Conservation (phyloP, 2,329 filamentous ascomycete genomes). For the Ceratocystis ficicola region DNA sequence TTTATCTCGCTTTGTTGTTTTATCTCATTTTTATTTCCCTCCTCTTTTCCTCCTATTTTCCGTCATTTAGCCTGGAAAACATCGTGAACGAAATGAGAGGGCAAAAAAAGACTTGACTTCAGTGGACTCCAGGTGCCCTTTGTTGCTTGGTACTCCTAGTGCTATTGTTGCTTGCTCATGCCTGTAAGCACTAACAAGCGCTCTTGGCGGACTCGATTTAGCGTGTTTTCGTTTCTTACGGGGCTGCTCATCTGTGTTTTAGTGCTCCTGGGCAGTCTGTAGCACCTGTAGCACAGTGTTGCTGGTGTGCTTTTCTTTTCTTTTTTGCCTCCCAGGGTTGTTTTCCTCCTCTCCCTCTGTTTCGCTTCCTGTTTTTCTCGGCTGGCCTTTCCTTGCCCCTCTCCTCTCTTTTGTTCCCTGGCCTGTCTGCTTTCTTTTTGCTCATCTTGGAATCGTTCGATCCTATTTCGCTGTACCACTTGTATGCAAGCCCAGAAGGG, state of each 20-base stretch:
- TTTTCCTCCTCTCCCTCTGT: neutral
- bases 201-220: neutral
- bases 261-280: neutral
- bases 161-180: neutral
- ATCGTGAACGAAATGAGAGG: neutral
- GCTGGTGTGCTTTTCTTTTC: neutral
- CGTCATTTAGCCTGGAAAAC: no score
- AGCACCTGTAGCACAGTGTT: neutral
- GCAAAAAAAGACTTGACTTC: neutral
- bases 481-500: slow-evolving; percentile 9
- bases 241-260: neutral
- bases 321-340: neutral
- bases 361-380: neutral
- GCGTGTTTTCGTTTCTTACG: neutral
- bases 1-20: no score
- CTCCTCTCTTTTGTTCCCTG: neutral
- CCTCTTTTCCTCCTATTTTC: no score
- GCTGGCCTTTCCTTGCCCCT: neutral
- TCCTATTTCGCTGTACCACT: slow-evolving; percentile 12
- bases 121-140: neutral
- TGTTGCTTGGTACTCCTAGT: neutral
- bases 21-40: no score
- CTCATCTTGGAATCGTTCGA: slow-evolving; percentile 13
- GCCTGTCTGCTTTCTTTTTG: neutral
- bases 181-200: neutral